Conservation (phyloP, 2,329 filamentous ascomycete species). For the Cladorrhinum sp. region DNA sequence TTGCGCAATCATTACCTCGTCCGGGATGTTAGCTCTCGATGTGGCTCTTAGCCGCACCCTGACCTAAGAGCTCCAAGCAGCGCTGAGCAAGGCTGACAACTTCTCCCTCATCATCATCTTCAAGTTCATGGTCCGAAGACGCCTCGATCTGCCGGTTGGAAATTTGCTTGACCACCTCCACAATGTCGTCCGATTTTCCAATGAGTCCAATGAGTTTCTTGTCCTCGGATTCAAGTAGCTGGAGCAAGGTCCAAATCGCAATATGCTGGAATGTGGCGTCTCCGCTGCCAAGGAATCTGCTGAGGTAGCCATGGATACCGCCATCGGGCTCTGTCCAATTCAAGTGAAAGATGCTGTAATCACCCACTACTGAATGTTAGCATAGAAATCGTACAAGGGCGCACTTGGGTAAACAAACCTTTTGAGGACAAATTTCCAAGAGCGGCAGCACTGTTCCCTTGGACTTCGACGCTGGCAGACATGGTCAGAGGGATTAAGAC, state of each 20-base stretch:
- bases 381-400: neutral
- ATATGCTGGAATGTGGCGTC: constrained; percentile 99
- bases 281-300: constrained; percentile 86
- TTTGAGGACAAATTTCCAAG: constrained; percentile 95
- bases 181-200: constrained; percentile 83
- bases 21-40: constrained; percentile 65
- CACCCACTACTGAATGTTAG: constrained; percentile 63
- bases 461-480: constrained; percentile 94
- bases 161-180: constrained; percentile 87
- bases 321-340: constrained; percentile 92
- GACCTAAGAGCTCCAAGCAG: constrained; percentile 81
- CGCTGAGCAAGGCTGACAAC: constrained; percentile 87
- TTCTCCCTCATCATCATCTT: constrained; percentile 88
- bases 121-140: constrained; percentile 74
- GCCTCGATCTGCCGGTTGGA: constrained; percentile 79
- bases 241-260: constrained; percentile 94
- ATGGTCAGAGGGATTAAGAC: constrained; percentile 93
- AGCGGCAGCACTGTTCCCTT: constrained; percentile 95
- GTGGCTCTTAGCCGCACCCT: constrained; percentile 71
- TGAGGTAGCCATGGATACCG: constrained; percentile 92
- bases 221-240: constrained; percentile 93
- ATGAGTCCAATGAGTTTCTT: constrained; percentile 84
- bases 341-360: constrained; percentile 93
- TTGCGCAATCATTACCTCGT: neutral
- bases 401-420: constrained; percentile 50